phyloP scores from a whole-genome alignment of 2,329 filamentous ascomycete species.

The Penicillium paneum region DNA sequence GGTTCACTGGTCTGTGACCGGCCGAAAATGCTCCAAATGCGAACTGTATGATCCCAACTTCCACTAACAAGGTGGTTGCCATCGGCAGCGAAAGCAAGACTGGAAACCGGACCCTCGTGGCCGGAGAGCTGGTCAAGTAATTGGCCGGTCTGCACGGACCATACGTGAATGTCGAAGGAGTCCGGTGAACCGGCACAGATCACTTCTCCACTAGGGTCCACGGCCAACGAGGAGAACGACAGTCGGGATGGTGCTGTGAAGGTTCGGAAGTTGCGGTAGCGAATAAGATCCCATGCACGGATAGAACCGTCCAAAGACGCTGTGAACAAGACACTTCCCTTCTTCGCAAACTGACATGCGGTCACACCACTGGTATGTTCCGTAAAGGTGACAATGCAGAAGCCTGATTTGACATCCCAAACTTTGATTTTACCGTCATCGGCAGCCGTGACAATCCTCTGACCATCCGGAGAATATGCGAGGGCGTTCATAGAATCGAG shows the following conservation, averaged over 20 bases:
- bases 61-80: conserved; percentile 81
- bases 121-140: conserved; percentile 85
- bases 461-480: conserved; percentile 89
- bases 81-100: conserved; percentile 83
- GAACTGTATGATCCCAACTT: conserved; percentile 93
- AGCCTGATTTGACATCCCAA: conserved; percentile 94
- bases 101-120: conserved; percentile 89
- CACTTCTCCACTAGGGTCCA: conserved; percentile 96
- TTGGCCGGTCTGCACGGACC: conserved; percentile 97
- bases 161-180: conserved; percentile 95
- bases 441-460: conserved; percentile 85
- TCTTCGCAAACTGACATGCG: conserved; percentile 87
- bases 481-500: conserved; percentile 94
- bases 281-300: conserved; percentile 90
- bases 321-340: conserved; percentile 93
- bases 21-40: conserved; percentile 93
- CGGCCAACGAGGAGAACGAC: conserved; percentile 89
- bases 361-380: conserved; percentile 95
- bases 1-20: conserved; percentile 94
- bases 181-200: conserved; percentile 93
- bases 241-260: conserved; percentile 90
- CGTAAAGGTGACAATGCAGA: conserved; percentile 96
- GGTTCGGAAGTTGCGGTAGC: conserved; percentile 95
- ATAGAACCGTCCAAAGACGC: conserved; percentile 92
- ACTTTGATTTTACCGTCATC: conserved; percentile 99